Evolutionary conservation across 2,329 filamentous ascomycete genomes (phyloP), one percentile per base, ranked within the genome.

Genomic region (Podosphaera aphanis): DNA sequence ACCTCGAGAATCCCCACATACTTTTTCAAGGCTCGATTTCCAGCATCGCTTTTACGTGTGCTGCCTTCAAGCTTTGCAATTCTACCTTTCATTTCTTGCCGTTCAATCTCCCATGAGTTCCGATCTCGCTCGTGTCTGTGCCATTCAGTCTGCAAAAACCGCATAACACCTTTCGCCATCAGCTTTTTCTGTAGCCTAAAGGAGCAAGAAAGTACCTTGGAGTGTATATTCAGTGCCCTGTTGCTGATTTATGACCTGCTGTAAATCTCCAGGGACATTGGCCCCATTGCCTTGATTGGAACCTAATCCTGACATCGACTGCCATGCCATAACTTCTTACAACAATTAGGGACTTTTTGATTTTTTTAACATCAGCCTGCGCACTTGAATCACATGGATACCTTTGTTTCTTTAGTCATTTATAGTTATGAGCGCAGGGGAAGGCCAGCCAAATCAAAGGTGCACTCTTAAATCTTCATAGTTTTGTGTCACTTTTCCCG

Each of bases 131-230:
- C 90, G 63, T 98, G 88, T 54, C 84, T 80, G 64, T 98, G 90
- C 90, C 90, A 98, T 73, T 98, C 88, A 42, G 90, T 90, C 66
- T 98, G 90, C 35, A 98, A 75, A 62, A 98, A 98, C 63, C 90
- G 86, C 90, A 98, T 98, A 33, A 98, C 90, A 59, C 90, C 83
- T 90, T 93, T 35, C 11, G 19, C 21, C 13, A 21, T 47, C 27
- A 48, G 45, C 44, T 31, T 20, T 13, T 3, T 7, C 33, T 13
- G 1, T 1, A 38, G 6, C 5, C 2, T 39, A 18, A 25, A 29
- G 8, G 15, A 38, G 21, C 13, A 6, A 20, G 36, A 19, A 33
- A 51, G 50, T 60, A 80, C 77, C 77, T 66, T 81, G 77, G 52
- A 82, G 60, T 47, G 77, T 81, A 59, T 82, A 82, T 59, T 81